These are phyloP conservation scores for Venturia oleaginea DNA, from an alignment of 2,329 filamentous ascomycete species.

Conservation along the genomic window DNA sequence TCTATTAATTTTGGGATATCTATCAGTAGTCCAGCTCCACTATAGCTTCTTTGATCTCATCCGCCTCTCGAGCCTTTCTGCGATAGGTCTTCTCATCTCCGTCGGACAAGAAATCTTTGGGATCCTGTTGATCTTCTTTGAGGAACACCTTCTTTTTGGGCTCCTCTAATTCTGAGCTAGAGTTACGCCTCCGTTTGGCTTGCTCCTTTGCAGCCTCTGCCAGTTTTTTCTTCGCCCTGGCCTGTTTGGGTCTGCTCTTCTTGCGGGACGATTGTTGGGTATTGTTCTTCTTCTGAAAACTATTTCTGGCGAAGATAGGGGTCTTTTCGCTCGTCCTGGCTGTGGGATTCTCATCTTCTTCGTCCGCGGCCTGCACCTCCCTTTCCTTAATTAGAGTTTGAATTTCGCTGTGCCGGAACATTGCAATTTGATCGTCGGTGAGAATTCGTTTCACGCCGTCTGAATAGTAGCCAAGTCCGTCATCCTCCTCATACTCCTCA, in stretches of 20 bases:
- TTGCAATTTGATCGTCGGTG: conserved; percentile 82
- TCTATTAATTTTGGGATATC: neutral
- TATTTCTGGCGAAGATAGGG: conserved; percentile 16
- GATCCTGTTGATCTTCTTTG: conserved; percentile 20
- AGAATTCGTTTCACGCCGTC: conserved; percentile 84
- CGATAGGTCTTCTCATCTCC: conserved; percentile 17
- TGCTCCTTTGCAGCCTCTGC: conserved; percentile 31
- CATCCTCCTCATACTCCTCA: conserved; percentile 38
- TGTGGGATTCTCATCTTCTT: neutral
- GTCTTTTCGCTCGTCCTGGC: neutral
- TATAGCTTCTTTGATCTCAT: conserved; percentile 29
- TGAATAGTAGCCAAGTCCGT: conserved; percentile 70
- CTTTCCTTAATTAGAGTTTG: conserved; percentile 54
- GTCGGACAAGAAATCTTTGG: conserved; percentile 13
- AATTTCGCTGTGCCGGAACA: conserved; percentile 84
- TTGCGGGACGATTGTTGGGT: conserved; percentile 17
- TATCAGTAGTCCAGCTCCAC: conserved; percentile 40
- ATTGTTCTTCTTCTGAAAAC: conserved; percentile 12
- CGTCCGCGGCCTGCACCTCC: conserved; percentile 14
- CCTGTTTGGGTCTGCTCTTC: conserved; percentile 4
- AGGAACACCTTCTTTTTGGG: conserved; percentile 13
- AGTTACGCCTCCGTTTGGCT: conserved; percentile 22
- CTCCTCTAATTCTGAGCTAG: neutral
- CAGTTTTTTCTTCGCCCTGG: conserved; percentile 28
- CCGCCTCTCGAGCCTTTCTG: conserved; percentile 24